These are phyloP conservation scores for Desmodesmus armatus DNA, from an alignment of 139 green algal genomes.

Conservation along the genomic window DNA sequence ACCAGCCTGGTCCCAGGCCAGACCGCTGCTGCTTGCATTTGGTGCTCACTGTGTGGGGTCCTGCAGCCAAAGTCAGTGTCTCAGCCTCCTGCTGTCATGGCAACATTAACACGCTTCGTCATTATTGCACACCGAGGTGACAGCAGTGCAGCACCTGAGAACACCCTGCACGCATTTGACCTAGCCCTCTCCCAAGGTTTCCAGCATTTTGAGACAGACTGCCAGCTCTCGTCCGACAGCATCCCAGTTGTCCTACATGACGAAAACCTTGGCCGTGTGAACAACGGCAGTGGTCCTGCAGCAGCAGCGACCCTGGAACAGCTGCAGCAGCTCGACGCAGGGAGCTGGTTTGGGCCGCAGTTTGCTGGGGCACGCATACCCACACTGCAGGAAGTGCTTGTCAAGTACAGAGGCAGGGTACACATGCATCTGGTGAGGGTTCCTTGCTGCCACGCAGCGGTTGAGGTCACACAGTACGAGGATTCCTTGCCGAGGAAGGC, in stretches of 20 bases:
- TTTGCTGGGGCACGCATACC: slow-evolving; percentile 48
- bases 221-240: slow-evolving; percentile 58
- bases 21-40: too few relatives aligned
- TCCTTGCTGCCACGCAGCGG: too few relatives aligned
- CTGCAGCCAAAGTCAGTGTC: too few relatives aligned
- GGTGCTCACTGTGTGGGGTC: too few relatives aligned
- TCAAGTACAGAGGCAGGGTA: slow-evolving; percentile 22
- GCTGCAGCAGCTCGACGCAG: slow-evolving; percentile 51
- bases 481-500: too few relatives aligned
- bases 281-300: slow-evolving; percentile 29
- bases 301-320: background rate
- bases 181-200: slow-evolving; percentile 51
- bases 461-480: too few relatives aligned
- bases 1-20: too few relatives aligned
- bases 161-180: slow-evolving; percentile 58
- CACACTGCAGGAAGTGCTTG: slow-evolving; percentile 46
- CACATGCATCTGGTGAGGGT: slow-evolving; percentile 62
- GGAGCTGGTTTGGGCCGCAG: slow-evolving; percentile 49
- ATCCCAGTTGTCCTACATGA: slow-evolving; percentile 54
- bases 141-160: slow-evolving; percentile 51
- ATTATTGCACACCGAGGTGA: slow-evolving; percentile 61
- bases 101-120: too few relatives aligned
- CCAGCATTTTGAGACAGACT: slow-evolving; percentile 61
- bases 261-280: slow-evolving; percentile 52
- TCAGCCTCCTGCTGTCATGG: too few relatives aligned